Conservation (phyloP, 768 basidiomycete species). For the Bullera alba region DNA sequence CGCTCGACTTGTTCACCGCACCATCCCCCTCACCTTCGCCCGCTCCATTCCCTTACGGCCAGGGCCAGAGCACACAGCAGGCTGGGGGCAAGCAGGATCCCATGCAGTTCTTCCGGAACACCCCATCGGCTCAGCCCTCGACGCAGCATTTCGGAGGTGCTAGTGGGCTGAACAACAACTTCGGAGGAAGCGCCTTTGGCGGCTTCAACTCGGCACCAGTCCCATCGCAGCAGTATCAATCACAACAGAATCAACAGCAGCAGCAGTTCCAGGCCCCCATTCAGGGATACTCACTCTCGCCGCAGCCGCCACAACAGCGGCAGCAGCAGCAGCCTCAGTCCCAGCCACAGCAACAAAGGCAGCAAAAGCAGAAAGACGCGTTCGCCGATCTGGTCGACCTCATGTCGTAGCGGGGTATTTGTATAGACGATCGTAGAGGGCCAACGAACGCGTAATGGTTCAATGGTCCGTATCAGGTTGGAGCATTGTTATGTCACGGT, state of each 20-base stretch:
- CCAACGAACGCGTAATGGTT: too few relatives aligned
- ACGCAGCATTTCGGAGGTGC: too few relatives aligned
- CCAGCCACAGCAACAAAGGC: constrained; percentile 10
- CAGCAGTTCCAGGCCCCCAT: constrained; percentile 4
- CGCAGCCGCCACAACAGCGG: constrained; percentile 9
- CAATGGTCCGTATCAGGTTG: too few relatives aligned
- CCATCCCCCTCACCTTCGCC: constrained; percentile 20
- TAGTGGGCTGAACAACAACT: constrained; percentile 1
- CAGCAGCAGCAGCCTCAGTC: constrained; percentile 4
- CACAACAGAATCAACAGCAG: constrained; percentile 8
- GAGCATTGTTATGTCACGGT: too few relatives aligned
- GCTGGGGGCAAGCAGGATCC: constrained; percentile 30
- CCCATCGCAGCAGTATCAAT: not conserved
- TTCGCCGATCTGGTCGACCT: constrained; percentile 47
- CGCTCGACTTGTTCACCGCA: constrained; percentile 42
- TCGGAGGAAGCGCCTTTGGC: not conserved
- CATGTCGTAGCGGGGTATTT: constrained; percentile 35
- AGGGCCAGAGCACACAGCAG: constrained; percentile 4
- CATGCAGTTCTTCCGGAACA: constrained; percentile 43
- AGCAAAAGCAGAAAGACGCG: constrained; percentile 42
- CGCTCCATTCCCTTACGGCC: not conserved
- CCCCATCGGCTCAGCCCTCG: constrained; percentile 7
- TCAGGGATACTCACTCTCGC: constrained; percentile 24
- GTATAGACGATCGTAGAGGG: too few relatives aligned
- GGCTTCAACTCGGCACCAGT: too few relatives aligned